Evolutionary conservation across 2,329 filamentous ascomycete species (phyloP), one percentile per base, ranked within the genome.

Genomic region (Fusarium dlaminii): DNA sequence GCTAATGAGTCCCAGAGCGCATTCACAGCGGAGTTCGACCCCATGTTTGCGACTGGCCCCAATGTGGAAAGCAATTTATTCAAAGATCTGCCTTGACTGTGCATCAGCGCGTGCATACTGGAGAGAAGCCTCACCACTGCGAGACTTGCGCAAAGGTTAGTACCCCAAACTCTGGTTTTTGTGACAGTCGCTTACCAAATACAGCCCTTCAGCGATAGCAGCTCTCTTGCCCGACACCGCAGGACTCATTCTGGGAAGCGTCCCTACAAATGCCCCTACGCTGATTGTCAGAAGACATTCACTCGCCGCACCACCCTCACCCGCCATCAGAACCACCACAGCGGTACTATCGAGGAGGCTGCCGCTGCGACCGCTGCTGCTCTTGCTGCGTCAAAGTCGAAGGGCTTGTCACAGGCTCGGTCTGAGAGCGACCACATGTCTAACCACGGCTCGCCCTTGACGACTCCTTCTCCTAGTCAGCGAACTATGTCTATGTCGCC

Each of bases 51-150:
- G 95, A 98, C 78, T 94, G 91, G 67, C 92, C 92, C 45, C 91
- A 90, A 60, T 99, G 96, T 82, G 94, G 94, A 74, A 99, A 98
- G 84, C 94, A 96, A 80, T 99, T 99, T 81, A 99, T 99, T 77
- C 96, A 99, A 83, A 90, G 96, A 64, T 98, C 95, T 34, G 96
- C 96, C 29, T 85, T 99, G 81, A 99, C 96, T 1, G 96, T 99
- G 13, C 96, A 98, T 83, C 92, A 94, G 80, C 93, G 96, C 77
- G 95, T 98, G 27, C 96, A 99, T 83, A 98, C 96, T 5, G 96
- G 96, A 74, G 96, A 98, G 85, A 99, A 99, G 84, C 96, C 96
- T 57, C 96, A 99, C 79, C 96, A 96, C 91, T 99, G 96, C 81
- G 96, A 98, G 84, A 91, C 94, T 72, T 98, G 96, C 82, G 94